Evolutionary conservation across 1,284 basidiomycete species (phyloP), one percentile per base, ranked within the genome.

Genomic region (Sporisorium iseilematis-ciliati): DNA sequence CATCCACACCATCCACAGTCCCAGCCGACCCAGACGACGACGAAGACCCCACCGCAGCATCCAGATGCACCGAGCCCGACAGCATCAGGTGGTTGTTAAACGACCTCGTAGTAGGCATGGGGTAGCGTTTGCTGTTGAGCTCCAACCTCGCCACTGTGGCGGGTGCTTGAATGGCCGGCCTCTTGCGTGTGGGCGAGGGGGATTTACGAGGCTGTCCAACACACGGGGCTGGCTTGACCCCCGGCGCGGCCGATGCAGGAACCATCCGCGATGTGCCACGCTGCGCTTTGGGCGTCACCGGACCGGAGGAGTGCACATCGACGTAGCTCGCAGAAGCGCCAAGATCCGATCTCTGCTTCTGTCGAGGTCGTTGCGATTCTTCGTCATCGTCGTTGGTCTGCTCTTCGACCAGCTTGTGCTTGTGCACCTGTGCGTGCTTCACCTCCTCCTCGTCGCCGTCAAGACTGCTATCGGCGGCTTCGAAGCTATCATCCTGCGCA

Each of bases 141-240:
- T 71, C 74, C 49, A 79, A 31, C 18, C 75, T 35, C 1, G 66
- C 70, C 14, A 72, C 67, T 2, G 75, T 75, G 0, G 69, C 67
- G 12, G 69, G 77, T 3, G 65, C 69, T 29, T 65, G 65, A 25
- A 68, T 75, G 2, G 73, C 78, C 0, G 72, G 75, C 7, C 83
- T 57, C 64, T 84, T 84, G 26, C 80, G 64, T 2, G 56, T 67
- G 0, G 80, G 80, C 12, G 78, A 82, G 4, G 82, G 83, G 29
- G 78, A 80, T 52, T 85, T 85, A 40, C 83, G 65, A 14, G 83
- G 83, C 54, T 85, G 83, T 2, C 83, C 83, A 4, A 85, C 83
- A 35, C 77, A 79, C 0, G 83, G 83, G 14, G 82, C 80, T 7
- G 83, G 82, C 60, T 85, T 85, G 41, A 70, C 54, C 2, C 54